These are phyloP conservation scores for Beta macrorhiza DNA, from an alignment of 179 eudicot species.

Conservation along the genomic window DNA sequence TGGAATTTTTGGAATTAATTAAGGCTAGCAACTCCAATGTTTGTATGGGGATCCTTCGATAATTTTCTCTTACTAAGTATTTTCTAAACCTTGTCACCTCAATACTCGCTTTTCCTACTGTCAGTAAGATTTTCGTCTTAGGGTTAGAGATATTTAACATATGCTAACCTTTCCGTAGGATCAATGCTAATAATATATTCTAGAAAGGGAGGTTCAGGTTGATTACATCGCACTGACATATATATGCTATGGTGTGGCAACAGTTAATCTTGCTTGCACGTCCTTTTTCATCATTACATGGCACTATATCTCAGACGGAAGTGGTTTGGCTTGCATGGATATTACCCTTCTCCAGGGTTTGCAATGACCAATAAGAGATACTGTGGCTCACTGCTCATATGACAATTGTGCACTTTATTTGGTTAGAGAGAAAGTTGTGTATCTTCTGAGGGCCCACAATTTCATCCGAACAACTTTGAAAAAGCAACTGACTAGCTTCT, in stretches of 20 bases:
- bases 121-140: not conserved
- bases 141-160: not conserved
- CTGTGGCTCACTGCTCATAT: not conserved
- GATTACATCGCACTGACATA: not conserved
- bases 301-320: not conserved
- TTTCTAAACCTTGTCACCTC: not conserved
- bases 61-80: not conserved
- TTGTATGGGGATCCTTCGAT: too few relatives aligned
- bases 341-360: not conserved
- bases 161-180: not conserved
- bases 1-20: too few relatives aligned
- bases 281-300: not conserved
- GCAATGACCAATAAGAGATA: not conserved
- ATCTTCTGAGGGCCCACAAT: too few relatives aligned
- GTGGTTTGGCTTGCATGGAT: not conserved
- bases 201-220: not conserved
- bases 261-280: not conserved
- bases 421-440: not conserved
- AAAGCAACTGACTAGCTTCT: too few relatives aligned
- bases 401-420: not conserved
- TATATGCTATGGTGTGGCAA: not conserved
- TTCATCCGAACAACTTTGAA: too few relatives aligned
- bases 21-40: not conserved
- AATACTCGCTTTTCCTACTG: not conserved
- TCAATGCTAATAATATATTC: not conserved